Evolutionary conservation across 352 stramenopile genomes (phyloP), one percentile per base, ranked within the genome.

Genomic region (Plasmopara halstedii): DNA sequence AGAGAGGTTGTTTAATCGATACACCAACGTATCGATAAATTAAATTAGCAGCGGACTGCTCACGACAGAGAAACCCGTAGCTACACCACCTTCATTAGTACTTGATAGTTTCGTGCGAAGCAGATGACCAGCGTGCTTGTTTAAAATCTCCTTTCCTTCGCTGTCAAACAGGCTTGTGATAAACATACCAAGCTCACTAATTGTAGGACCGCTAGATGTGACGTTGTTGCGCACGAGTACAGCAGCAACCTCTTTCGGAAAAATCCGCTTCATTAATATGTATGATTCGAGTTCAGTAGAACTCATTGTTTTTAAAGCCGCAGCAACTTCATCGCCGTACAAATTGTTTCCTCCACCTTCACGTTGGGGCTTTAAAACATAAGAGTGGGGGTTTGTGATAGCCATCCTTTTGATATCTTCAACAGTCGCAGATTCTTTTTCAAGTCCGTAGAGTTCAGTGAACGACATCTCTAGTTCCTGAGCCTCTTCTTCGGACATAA

Each of bases 341-440:
- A 98, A 70, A 51, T 99, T 99, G 67, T 99, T 98, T 20, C 96
- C 96, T 45, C 96, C 96, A 17, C 96, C 96, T 65, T 99, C 96
- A 19, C 96, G 90, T 75, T 99, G 96, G 3, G 96, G 96, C 74
- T 99, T 99, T 19, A 99, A 62, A 13, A 99, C 96, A 56, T 88
- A 99, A 5, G 70, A 79, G 9, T 65, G 58, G 0, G 78, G 62
- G 37, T 89, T 87, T 3, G 59, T 53, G 6, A 76, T 61, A 10
- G 76, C 80, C 67, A 82, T 77, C 41, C 79, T 67, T 55, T 89
- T 92, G 49, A 87, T 62, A 62, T 85, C 62, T 10, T 80, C 58
- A 1, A 80, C 73, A 31, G 69, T 76, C 3, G 68, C 48, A 6
- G 56, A 59, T 40, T 96, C 77, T 19, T 89, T 85, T 37, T 97